Conservation (phyloP, 352 stramenopile genomes). For the Thalassiosira allenii region DNA sequence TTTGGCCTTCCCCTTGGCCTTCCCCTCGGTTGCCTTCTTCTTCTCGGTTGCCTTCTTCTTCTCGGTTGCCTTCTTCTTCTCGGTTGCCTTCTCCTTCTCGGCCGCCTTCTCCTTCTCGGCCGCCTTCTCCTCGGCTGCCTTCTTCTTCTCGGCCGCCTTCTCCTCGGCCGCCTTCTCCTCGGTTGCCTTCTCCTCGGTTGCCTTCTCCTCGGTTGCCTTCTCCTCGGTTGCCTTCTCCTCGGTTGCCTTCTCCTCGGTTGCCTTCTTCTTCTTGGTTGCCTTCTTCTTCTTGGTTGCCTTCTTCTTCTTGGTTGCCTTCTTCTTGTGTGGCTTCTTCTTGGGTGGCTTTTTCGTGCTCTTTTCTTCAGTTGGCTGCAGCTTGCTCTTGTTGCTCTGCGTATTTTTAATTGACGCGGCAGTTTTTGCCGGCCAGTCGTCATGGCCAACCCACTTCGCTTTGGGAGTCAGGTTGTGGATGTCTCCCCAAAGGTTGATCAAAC, state of each 20-base stretch:
- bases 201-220: constrained; percentile 2
- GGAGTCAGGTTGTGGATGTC: background rate
- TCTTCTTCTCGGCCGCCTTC: constrained; percentile 2
- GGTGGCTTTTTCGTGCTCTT: constrained; percentile 5
- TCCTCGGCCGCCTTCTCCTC: constrained; percentile 5
- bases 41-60: too few relatives aligned
- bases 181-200: background rate
- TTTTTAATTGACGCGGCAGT: background rate
- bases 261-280: background rate
- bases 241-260: background rate
- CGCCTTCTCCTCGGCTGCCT: constrained; percentile 12
- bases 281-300: background rate
- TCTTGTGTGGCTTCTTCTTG: background rate
- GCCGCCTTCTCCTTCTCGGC: too few relatives aligned
- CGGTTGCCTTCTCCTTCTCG: background rate
- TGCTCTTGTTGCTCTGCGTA: too few relatives aligned
- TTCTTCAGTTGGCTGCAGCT: too few relatives aligned
- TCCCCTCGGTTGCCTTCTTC: background rate
- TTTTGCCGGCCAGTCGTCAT: background rate
- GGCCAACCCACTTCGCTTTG: background rate
- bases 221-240: constrained; percentile 3
- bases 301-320: constrained; percentile 11
- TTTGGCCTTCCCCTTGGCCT: background rate
- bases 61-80: too few relatives aligned
- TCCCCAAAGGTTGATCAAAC: background rate